Conservation (phyloP, 371 early-diverging fungal genomes). For the Nosema bombycis region DNA sequence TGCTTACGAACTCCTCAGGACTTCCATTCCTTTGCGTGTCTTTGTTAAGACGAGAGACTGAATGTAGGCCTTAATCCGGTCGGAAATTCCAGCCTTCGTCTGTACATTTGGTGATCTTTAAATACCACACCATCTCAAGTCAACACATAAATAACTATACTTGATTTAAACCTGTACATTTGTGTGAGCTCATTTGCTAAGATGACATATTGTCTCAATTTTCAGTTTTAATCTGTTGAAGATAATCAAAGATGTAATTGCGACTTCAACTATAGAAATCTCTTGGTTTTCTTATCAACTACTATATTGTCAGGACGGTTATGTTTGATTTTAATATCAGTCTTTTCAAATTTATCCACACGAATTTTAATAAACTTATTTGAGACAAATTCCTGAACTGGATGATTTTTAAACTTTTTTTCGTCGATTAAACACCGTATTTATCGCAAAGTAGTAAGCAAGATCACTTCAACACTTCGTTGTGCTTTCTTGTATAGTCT, state of each 20-base stretch:
- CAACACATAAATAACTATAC: constrained; percentile 33
- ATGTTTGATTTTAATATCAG: not conserved
- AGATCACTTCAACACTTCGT: constrained; percentile 2
- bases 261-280: constrained; percentile 5
- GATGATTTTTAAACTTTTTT: constrained; percentile 1
- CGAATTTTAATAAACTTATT: not conserved
- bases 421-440: not conserved
- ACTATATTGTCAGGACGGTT: constrained; percentile 6
- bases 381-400: constrained; percentile 7
- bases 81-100: not conserved
- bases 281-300: constrained; percentile 4
- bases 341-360: constrained; percentile 1
- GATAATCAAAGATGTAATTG: not conserved
- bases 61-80: not conserved
- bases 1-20: too few species aligned
- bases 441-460: not conserved
- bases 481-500: constrained; percentile 2
- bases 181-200: constrained; percentile 24
- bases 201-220: not conserved
- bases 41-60: not conserved
- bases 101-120: constrained; percentile 12
- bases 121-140: constrained; percentile 43
- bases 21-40: too few species aligned
- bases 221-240: not conserved
- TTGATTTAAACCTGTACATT: constrained; percentile 20